Evolutionary conservation across 2,329 filamentous ascomycete species (phyloP).

Genomic region (Penicillium hesseltinei): DNA sequence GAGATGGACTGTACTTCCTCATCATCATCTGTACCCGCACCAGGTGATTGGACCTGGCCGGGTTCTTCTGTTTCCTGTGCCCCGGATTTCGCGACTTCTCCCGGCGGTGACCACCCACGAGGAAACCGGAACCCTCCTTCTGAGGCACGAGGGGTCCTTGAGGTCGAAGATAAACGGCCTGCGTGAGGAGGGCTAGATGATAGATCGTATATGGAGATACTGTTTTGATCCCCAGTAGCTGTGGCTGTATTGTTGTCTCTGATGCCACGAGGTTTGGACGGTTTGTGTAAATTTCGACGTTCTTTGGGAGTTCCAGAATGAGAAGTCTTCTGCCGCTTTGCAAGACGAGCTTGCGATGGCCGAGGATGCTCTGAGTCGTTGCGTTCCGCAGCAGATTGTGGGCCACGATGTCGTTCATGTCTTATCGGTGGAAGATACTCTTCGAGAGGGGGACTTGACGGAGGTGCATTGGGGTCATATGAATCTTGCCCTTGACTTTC

Average conservation of each 20-base stretch:
- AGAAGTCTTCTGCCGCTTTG: constrained; percentile 40
- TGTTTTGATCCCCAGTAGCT: constrained; percentile 6
- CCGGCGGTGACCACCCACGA: constrained; percentile 32
- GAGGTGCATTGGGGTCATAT: constrained; percentile 32
- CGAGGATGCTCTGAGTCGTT: constrained; percentile 1
- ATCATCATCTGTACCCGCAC: constrained; percentile 15
- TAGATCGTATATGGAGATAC: constrained; percentile 32
- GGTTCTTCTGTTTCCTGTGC: constrained; percentile 19
- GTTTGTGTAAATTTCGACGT: constrained; percentile 9
- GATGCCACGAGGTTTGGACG: constrained; percentile 24
- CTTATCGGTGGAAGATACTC: constrained; percentile 32
- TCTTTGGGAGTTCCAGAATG: constrained; percentile 16
- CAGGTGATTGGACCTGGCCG: constrained; percentile 14
- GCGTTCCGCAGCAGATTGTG: constrained; percentile 1
- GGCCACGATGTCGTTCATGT: constrained; percentile 7
- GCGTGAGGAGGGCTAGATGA: constrained; percentile 43
- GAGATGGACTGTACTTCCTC: constrained; percentile 22
- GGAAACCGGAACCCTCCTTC: constrained; percentile 39
- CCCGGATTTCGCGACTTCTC: constrained; percentile 21
- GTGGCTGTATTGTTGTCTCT: constrained; percentile 25
- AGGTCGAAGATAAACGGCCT: constrained; percentile 31
- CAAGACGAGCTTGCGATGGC: constrained; percentile 15
- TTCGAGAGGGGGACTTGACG: constrained; percentile 33
- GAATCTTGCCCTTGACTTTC: constrained; percentile 36
- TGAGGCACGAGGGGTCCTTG: constrained; percentile 17